Base-by-base conservation (phyloP, 2,329 filamentous ascomycete species). In the Fusarium ambrosium region DNA sequence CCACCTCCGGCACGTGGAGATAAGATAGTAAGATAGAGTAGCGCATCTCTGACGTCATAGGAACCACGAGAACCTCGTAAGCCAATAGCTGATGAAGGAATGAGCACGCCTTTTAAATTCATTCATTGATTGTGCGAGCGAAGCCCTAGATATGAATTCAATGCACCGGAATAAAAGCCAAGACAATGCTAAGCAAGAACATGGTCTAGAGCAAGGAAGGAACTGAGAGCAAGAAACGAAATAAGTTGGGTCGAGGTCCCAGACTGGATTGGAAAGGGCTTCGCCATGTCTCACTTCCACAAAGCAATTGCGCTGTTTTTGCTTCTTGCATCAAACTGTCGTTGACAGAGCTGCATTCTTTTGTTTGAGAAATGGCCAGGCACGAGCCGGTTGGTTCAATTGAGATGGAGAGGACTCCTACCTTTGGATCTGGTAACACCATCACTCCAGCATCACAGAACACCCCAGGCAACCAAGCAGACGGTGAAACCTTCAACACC, bases 11-110 rank as follows among this genome's bases (percentile, higher is more conserved):
- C 55, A 59, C 55, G 55, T 59, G 55, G 20, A 39, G 34, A 59
- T 59, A 56, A 36, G 29, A 56, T 36, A 24, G 13, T 6, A 5
- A 51, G 24, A 51, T 51, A 51, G 20, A 24, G 8, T 20, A 22
- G 20, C 13, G 20, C 10, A 10, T 14, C 7, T 58, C 34, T 59
- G 55, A 59, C 55, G 55, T 59, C 32, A 39, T 41, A 39, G 32
- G 32, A 13, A 34, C 34, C 22, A 59, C n/a, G 32, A 62, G 71
- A 78, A 72, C 69, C 45, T 77, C 29, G 14, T 68, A 63, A 59
- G 43, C 77, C 77, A 79, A 79, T 79, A 64, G 66, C 43, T 64
- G 60, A 45, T 36, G 18, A 10, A 62, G 70, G 56, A 67, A 56
- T 6, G n/a, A 62, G 43, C 77, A 79, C 77, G 74, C 63, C 70